Evolutionary conservation across 2,329 filamentous ascomycete species (phyloP).

Genomic region (Penicillium sp.): DNA sequence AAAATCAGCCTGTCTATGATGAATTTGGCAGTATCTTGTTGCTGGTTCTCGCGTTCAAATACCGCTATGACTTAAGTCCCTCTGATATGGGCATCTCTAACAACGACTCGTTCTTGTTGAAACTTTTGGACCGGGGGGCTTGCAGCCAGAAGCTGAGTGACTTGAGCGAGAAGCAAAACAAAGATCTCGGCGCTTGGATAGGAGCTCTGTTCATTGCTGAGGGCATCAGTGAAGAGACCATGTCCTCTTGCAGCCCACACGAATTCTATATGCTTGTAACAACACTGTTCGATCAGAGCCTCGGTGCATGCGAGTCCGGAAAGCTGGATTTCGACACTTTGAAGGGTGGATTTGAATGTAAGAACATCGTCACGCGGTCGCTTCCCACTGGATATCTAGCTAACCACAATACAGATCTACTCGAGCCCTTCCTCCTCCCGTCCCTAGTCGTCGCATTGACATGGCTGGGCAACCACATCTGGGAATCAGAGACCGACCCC

Average conservation of each 20-base stretch:
- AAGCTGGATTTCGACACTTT: conserved; percentile 58
- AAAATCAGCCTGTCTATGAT: conserved; percentile 65
- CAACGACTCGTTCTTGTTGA: conserved; percentile 56
- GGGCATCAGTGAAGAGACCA: conserved; percentile 63
- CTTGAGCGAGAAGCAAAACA: conserved; percentile 56
- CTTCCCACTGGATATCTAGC: background rate
- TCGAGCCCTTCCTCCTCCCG: conserved; percentile 63
- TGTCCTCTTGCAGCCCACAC: conserved; percentile 63
- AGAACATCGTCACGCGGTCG: conserved; percentile 25
- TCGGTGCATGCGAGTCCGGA: conserved; percentile 57
- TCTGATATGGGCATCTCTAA: conserved; percentile 54
- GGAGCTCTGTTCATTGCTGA: conserved; percentile 62
- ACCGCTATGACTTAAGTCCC: conserved; percentile 56
- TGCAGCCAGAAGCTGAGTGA: conserved; percentile 52
- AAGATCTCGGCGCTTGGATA: conserved; percentile 61
- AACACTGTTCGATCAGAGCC: conserved; percentile 61
- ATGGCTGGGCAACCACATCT: conserved; percentile 60
- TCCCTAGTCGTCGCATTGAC: conserved; percentile 59
- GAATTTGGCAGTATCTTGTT: conserved; percentile 64
- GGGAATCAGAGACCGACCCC: conserved; percentile 50
- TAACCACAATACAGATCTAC: conserved; percentile 49
- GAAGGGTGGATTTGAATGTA: conserved; percentile 63
- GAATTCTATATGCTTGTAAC: conserved; percentile 64
- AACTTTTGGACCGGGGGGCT: conserved; percentile 50
- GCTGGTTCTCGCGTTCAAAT: conserved; percentile 57